Base-by-base conservation (phyloP, 108 stramenopile genomes). In the Asterionellopsis glacialis region DNA sequence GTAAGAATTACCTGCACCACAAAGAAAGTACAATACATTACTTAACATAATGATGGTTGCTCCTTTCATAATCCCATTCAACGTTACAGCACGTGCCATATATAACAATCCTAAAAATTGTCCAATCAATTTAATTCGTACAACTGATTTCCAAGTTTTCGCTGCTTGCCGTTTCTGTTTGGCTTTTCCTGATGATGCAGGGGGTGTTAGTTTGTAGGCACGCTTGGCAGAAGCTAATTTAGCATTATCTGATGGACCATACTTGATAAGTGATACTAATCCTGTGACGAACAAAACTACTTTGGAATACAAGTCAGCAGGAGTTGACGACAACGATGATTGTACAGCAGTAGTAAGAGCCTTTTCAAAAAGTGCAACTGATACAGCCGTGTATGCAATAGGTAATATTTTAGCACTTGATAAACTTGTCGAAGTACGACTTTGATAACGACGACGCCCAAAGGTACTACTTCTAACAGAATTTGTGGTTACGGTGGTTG, bases 131-230 rank as follows among this genome's bases (percentile, higher is more conserved):
- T 62, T 62, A 9, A 62, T 51, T 6, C 61, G 50, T 0, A 62
- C 61, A 15, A 45, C 61, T 12, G 24, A 50, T 16, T 23, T 16
- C 49, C 50, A 62, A 14, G 61, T 51, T 13, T 47, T 49, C 7
- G 61, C 61, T 15, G 61, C 61, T 26, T 62, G 61, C 15, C 61
- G 49, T 23, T 11, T 15, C 21, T 51, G 61, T 19, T 62, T 62
- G 18, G 43, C 61, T 0, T 28, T 28, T 22, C 61, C 61, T 3
- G 61, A 24, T 4, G 61, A 62, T 49, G 61, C 49, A 14, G 61
- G 61, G 1, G 43, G 12, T 9, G 61, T 62, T 12, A 9, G 9
- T 22, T 62, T 50, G 19, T 62, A 62, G 0, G 61, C 61, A 41
- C 49, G 25, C 16, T 62, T 62, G 15, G 61, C 48, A 14, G 61